A percentile compares a stretch with the other conserved stretches of the same genome.
These are phyloP conservation scores for Mycena venus DNA, from an alignment of 768 basidiomycete genomes.

Conservation along the genomic window DNA sequence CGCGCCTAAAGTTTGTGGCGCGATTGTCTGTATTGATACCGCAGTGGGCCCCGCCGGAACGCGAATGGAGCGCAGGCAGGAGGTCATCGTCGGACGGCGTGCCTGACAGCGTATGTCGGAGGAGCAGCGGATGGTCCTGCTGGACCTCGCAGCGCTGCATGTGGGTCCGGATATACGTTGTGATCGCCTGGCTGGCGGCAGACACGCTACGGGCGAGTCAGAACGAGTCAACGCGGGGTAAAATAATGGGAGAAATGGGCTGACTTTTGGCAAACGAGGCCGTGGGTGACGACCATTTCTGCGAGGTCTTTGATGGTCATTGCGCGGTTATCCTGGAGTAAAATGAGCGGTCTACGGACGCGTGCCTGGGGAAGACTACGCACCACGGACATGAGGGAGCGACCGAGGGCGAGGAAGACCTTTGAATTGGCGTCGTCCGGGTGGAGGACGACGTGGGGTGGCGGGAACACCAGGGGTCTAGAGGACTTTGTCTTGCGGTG, in stretches of 20 bases:
- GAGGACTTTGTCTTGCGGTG: constrained; percentile 37
- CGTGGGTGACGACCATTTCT: constrained; percentile 73
- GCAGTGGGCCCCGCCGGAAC: constrained; percentile 74
- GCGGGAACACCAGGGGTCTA: constrained; percentile 63
- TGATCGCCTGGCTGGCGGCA: constrained; percentile 86
- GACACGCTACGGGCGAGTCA: constrained; percentile 64
- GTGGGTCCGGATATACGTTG: constrained; percentile 85
- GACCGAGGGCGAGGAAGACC: constrained; percentile 80
- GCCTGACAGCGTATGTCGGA: constrained; percentile 80
- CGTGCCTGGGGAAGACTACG: constrained; percentile 47
- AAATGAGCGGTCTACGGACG: constrained; percentile 28
- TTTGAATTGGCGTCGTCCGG: constrained; percentile 80
- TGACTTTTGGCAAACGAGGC: constrained; percentile 83
- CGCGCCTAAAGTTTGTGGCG: constrained; percentile 80
- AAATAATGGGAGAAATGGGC: constrained; percentile 46
- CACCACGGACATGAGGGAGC: constrained; percentile 81
- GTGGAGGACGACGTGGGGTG: constrained; percentile 75
- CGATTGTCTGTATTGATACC: constrained; percentile 57
- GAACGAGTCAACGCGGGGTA: constrained; percentile 34
- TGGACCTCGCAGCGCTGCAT: constrained; percentile 78
- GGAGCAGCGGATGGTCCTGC: constrained; percentile 80
- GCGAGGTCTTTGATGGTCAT: constrained; percentile 91
- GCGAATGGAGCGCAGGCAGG: constrained; percentile 77
- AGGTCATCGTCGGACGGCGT: constrained; percentile 82
- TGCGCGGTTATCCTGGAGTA: constrained; percentile 77